Percentiles rank a stretch among this genome's conserved stretches.
These are phyloP conservation scores for Gossypium gossypioides DNA, from an alignment of 441 rosid genomes.

Conservation along the genomic window DNA sequence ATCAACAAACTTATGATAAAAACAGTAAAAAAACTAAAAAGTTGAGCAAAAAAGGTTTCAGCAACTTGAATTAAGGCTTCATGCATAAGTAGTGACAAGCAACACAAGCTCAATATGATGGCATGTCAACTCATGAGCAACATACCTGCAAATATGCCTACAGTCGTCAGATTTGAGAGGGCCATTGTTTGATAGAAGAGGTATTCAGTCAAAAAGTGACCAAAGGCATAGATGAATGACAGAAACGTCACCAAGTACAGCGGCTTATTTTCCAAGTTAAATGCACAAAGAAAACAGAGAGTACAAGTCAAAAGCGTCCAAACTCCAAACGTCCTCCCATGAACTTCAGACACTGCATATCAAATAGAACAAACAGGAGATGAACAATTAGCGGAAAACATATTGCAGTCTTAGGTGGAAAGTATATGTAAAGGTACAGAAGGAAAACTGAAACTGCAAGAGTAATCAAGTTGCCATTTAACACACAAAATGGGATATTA, in stretches of 20 bases:
- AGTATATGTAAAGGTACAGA: neutral
- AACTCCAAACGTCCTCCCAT: constrained; percentile 88
- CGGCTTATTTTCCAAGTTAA: constrained; percentile 67
- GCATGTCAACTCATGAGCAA: neutral
- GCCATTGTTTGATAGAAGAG: constrained; percentile 73
- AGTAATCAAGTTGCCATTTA: neutral
- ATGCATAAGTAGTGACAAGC: neutral
- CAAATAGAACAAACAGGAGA: neutral
- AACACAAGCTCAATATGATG: neutral
- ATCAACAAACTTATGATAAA: neutral
- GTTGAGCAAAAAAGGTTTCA: neutral
- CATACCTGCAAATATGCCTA: constrained; percentile 69
- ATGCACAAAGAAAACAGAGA: constrained; percentile 85
- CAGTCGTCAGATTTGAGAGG: constrained; percentile 56
- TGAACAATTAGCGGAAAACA: neutral
- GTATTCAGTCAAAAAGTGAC: constrained; percentile 75
- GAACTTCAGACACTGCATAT: constrained; percentile 78
- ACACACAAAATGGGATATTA: neutral
- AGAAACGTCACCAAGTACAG: constrained; percentile 71
- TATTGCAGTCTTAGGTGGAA: neutral
- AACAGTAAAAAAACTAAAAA: no score
- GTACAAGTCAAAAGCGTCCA: constrained; percentile 95
- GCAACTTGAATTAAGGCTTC: neutral
- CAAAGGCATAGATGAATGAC: constrained; percentile 76
- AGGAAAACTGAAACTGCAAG: neutral